phyloP scores from a whole-genome alignment of 2,329 filamentous ascomycete genomes.

The Venturia nashicola region DNA sequence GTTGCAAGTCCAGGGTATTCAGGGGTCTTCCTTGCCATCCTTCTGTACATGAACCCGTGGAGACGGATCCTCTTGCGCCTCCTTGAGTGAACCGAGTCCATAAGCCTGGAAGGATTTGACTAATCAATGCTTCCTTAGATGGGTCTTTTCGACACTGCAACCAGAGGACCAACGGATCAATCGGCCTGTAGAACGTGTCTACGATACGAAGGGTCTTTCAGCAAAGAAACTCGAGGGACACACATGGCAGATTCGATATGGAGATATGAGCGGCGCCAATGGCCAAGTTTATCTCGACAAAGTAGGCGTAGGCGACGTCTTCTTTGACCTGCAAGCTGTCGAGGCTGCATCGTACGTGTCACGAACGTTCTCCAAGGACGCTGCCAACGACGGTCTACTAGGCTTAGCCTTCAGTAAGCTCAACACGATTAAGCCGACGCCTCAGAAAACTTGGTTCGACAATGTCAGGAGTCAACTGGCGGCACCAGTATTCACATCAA shows the following conservation, averaged over 20 bases:
- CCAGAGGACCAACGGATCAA: conserved; percentile 6
- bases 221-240: conserved; percentile 32
- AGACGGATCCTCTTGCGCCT: not conserved
- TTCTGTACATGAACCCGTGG: not conserved
- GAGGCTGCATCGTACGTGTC: conserved; percentile 52
- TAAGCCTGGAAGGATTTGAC: not conserved
- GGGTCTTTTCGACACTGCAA: conserved; percentile 49
- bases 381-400: conserved; percentile 45
- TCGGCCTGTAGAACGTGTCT: conserved; percentile 35
- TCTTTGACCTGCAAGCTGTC: conserved; percentile 48
- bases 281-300: conserved; percentile 56
- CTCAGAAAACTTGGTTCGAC: conserved; percentile 48
- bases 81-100: not conserved
- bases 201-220: conserved; percentile 36
- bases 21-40: not conserved
- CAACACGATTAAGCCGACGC: conserved; percentile 41
- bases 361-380: conserved; percentile 36
- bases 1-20: not conserved
- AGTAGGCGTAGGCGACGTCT: conserved; percentile 48
- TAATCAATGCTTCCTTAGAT: conserved; percentile 30
- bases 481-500: conserved; percentile 44
- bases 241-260: conserved; percentile 51
- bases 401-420: conserved; percentile 47
- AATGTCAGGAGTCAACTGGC: conserved; percentile 40
- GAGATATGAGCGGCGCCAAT: conserved; percentile 49